Percentiles rank a stretch among this genome's conserved stretches.
Evolutionary conservation across 1,139 yeast genomes (phyloP).

Genomic region (Candida tetrigidarum): DNA sequence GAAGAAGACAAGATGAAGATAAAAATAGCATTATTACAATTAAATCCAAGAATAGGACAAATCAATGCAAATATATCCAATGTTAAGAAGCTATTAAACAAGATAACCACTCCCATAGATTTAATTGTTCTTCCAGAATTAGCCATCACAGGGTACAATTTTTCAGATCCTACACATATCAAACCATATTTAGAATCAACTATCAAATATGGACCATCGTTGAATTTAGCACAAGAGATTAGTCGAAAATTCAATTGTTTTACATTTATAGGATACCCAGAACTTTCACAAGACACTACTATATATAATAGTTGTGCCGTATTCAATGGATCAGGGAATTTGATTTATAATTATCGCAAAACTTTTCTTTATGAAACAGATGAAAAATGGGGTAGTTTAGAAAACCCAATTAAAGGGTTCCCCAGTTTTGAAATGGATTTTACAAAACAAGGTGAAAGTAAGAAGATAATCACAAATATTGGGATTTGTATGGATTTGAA

Average conservation of each 20-base stretch:
- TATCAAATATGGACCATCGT: conserved; percentile 45
- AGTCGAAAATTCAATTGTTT: conserved; percentile 60
- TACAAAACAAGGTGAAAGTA: conserved; percentile 8
- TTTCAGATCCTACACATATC: conserved; percentile 53
- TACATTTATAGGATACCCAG: conserved; percentile 87
- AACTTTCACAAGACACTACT: conserved; percentile 29
- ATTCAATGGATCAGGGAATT: conserved; percentile 58
- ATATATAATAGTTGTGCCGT: conserved; percentile 75
- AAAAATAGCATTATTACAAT: conserved; percentile 68
- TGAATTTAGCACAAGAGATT: conserved; percentile 59
- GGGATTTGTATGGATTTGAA: conserved; percentile 98
- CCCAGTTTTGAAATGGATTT: conserved; percentile 42
- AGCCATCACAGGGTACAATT: conserved; percentile 87
- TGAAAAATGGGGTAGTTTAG: conserved; percentile 78
- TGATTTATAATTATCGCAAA: conserved; percentile 74
- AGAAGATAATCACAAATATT: conserved; percentile 48
- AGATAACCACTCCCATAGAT: conserved; percentile 37
- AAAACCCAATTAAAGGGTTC: conserved; percentile 61
- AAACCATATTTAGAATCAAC: conserved; percentile 59
- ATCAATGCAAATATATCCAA: conserved; percentile 56
- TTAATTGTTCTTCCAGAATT: conserved; percentile 80
- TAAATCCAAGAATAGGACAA: conserved; percentile 68
- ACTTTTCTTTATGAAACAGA: conserved; percentile 81
- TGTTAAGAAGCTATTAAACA: conserved; percentile 44
- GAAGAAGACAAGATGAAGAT: conserved; percentile 32